These are phyloP conservation scores for Vigna reflexopilosa DNA, from an alignment of 306 rosid species.

Conservation along the genomic window DNA sequence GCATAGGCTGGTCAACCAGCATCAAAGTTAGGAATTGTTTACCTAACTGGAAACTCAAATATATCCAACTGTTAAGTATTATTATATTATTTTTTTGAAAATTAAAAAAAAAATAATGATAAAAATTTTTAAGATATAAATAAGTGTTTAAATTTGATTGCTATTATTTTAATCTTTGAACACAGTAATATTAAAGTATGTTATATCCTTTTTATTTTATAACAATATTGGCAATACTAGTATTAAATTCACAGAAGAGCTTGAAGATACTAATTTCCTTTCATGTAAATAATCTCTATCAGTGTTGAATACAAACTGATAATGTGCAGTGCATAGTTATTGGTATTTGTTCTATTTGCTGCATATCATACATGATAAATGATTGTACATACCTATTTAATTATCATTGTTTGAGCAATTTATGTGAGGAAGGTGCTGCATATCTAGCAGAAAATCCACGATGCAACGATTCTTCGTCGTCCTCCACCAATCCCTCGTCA, in stretches of 20 bases:
- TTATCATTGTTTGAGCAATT: conserved; percentile 42
- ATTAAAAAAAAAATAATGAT: too few species aligned
- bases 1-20: not conserved
- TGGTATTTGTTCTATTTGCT: not conserved
- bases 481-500: conserved; percentile 69
- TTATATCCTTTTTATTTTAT: too few species aligned
- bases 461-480: conserved; percentile 49
- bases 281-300: not conserved
- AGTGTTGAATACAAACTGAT: not conserved
- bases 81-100: too few species aligned
- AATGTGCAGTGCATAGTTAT: not conserved
- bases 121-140: too few species aligned
- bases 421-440: conserved; percentile 57
- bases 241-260: not conserved
- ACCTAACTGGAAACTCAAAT: not conserved
- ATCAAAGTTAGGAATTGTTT: not conserved
- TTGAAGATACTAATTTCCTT: not conserved
- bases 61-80: too few species aligned
- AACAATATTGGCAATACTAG: not conserved
- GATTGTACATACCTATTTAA: not conserved
- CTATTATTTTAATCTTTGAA: too few species aligned
- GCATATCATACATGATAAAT: not conserved
- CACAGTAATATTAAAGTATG: too few species aligned
- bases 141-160: too few species aligned
- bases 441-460: conserved; percentile 78